These are phyloP conservation scores for Saccharata proteae DNA, from an alignment of 2,329 filamentous ascomycete species.

Conservation along the genomic window DNA sequence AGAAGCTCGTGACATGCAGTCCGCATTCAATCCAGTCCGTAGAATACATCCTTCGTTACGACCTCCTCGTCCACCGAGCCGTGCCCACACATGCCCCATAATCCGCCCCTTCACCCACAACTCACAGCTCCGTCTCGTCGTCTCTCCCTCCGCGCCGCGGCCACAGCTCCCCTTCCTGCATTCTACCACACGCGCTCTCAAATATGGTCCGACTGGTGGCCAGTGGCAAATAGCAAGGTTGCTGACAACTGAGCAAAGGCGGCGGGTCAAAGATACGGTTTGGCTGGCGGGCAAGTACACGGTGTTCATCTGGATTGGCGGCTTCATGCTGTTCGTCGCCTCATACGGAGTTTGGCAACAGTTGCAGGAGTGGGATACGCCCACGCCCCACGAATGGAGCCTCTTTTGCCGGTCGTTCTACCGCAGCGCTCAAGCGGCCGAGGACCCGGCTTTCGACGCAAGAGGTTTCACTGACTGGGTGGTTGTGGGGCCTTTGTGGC, in stretches of 20 bases:
- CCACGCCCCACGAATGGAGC: constrained; percentile 73
- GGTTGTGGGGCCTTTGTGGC: constrained; percentile 46
- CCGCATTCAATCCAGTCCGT: constrained; percentile 8
- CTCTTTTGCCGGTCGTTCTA: constrained; percentile 57
- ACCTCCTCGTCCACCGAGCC: constrained; percentile 14
- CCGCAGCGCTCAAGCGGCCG: constrained; percentile 50
- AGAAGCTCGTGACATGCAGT: constrained; percentile 23
- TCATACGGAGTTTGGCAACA: constrained; percentile 61
- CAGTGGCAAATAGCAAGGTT: constrained; percentile 51
- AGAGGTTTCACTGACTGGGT: constrained; percentile 55
- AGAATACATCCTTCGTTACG: constrained; percentile 18
- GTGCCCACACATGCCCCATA: constrained; percentile 12
- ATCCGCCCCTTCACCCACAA: constrained; percentile 49
- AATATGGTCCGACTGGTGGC: constrained; percentile 11
- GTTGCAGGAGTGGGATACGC: constrained; percentile 59
- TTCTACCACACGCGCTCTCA: constrained; percentile 32
- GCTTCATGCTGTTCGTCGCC: constrained; percentile 48
- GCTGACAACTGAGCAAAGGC: constrained; percentile 65
- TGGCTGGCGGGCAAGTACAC: constrained; percentile 58
- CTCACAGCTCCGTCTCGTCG: constrained; percentile 42
- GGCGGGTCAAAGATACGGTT: constrained; percentile 59
- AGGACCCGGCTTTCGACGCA: constrained; percentile 43
- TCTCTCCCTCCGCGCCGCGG: constrained; percentile 33
- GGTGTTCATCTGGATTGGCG: constrained; percentile 51
- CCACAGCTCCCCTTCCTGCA: constrained; percentile 57